Evolutionary conservation across 495 filamentous ascomycete genomes (phyloP).

Genomic region (Aspergillus funiculosus): DNA sequence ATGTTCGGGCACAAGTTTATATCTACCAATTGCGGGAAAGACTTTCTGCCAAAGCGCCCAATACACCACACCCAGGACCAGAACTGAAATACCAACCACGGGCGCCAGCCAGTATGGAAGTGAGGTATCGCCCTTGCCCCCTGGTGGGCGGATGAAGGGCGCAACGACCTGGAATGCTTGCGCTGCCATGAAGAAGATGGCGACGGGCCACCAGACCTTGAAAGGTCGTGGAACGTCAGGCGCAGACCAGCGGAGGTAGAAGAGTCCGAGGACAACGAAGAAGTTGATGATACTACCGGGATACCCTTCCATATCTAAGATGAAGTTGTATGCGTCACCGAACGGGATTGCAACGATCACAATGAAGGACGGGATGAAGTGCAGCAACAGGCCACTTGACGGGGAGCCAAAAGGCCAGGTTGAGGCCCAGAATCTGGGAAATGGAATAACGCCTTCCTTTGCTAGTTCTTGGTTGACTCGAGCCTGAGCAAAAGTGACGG

Average conservation of each 20-base stretch:
- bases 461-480: conserved; percentile 62
- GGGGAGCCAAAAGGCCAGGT: conserved; percentile 62
- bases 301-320: conserved; percentile 61
- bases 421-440: conserved; percentile 52
- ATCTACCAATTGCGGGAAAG: background rate
- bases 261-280: conserved; percentile 20
- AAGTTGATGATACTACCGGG: conserved; percentile 19
- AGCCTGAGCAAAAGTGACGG: conserved; percentile 40
- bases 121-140: conserved; percentile 30
- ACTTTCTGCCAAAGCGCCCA: conserved; percentile 10
- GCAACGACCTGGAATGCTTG: conserved; percentile 32
- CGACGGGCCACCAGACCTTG: conserved; percentile 21
- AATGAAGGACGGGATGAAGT: conserved; percentile 55
- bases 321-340: conserved; percentile 59
- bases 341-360: conserved; percentile 57
- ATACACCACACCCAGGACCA: conserved; percentile 29
- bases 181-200: conserved; percentile 23
- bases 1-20: conserved; percentile 5
- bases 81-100: conserved; percentile 32
- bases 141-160: conserved; percentile 35
- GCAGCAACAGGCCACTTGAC: conserved; percentile 51
- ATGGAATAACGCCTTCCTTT: conserved; percentile 63
- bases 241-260: conserved; percentile 20
- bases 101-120: conserved; percentile 37
- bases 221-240: conserved; percentile 13